phyloP scores from a whole-genome alignment of 2,329 filamentous ascomycete genomes.

The Drechslera avenae region DNA sequence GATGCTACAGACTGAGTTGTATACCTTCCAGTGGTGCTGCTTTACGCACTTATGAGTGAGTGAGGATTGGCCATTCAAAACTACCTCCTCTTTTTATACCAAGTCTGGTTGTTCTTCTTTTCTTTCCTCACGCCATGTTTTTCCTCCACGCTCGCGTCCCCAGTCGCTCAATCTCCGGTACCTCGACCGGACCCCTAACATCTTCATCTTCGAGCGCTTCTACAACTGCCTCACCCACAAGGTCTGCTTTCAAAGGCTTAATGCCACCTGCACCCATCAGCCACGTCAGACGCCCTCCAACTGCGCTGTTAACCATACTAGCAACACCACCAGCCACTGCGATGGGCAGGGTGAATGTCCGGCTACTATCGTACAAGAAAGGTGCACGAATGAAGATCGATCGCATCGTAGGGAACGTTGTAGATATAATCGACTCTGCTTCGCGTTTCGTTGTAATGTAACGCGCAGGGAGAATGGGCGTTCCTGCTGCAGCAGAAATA shows the following conservation, averaged over 20 bases:
- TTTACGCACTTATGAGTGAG: no score
- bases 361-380: constrained; percentile 85
- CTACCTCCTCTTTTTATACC: not conserved
- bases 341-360: constrained; percentile 82
- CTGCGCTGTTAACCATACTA: constrained; percentile 74
- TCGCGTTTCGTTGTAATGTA: constrained; percentile 94
- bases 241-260: constrained; percentile 86
- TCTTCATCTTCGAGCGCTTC: constrained; percentile 79
- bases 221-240: constrained; percentile 86
- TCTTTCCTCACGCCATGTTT: constrained; percentile 70
- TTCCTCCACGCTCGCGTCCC: constrained; percentile 86
- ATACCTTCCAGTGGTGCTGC: no score
- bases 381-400: constrained; percentile 82
- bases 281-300: constrained; percentile 74
- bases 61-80: not conserved
- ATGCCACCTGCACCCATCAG: constrained; percentile 82
- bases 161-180: constrained; percentile 78
- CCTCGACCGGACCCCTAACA: constrained; percentile 76
- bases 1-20: no score
- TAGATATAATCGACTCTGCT: constrained; percentile 77
- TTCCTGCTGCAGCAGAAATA: constrained; percentile 85
- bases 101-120: no score
- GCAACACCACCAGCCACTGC: constrained; percentile 78
- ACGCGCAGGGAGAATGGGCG: constrained; percentile 79
- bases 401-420: constrained; percentile 74